phyloP scores from a whole-genome alignment of 352 stramenopile genomes.

The Lagenidium giganteum region DNA sequence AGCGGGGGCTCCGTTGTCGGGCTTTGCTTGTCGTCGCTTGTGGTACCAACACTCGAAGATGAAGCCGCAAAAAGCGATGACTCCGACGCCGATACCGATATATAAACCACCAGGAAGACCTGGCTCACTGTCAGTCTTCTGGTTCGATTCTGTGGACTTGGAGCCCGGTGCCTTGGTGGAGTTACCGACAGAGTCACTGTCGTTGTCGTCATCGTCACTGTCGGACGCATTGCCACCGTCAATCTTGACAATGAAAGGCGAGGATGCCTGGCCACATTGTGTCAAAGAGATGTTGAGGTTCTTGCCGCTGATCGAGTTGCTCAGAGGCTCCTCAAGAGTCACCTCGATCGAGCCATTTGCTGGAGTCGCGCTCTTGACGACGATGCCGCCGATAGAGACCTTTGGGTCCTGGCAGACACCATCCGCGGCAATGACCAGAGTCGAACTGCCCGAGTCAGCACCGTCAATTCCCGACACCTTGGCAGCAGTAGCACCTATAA shows the following conservation, averaged over 20 bases:
- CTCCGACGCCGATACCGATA: slow-evolving; percentile 63
- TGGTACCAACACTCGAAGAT: slow-evolving; percentile 67
- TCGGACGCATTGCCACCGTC: slow-evolving; percentile 1
- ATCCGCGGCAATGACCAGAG: slow-evolving; percentile 8
- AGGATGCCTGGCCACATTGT: slow-evolving; percentile 12
- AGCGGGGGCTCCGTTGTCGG: background rate
- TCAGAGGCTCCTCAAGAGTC: slow-evolving; percentile 3
- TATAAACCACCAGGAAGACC: slow-evolving; percentile 69
- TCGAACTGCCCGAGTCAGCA: slow-evolving; percentile 3
- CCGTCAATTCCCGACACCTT: slow-evolving; percentile 5
- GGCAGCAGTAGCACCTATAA: slow-evolving; percentile 6
- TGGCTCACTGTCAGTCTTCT: slow-evolving; percentile 36
- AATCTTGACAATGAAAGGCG: slow-evolving; percentile 4
- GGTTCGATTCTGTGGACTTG: slow-evolving; percentile 30
- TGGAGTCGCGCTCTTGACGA: background rate
- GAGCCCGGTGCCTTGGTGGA: background rate
- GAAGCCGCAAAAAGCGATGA: slow-evolving; percentile 59
- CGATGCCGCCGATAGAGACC: slow-evolving; percentile 8
- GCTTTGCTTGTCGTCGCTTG: slow-evolving; percentile 43
- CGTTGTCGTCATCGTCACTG: background rate
- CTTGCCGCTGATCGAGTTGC: slow-evolving; percentile 1
- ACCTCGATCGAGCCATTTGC: slow-evolving; percentile 10
- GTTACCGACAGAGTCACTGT: background rate
- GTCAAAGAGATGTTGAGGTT: slow-evolving; percentile 7
- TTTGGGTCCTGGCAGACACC: slow-evolving; percentile 7